phyloP scores from a whole-genome alignment of 1,139 yeast genomes.

The Taphrina wiesneri region DNA sequence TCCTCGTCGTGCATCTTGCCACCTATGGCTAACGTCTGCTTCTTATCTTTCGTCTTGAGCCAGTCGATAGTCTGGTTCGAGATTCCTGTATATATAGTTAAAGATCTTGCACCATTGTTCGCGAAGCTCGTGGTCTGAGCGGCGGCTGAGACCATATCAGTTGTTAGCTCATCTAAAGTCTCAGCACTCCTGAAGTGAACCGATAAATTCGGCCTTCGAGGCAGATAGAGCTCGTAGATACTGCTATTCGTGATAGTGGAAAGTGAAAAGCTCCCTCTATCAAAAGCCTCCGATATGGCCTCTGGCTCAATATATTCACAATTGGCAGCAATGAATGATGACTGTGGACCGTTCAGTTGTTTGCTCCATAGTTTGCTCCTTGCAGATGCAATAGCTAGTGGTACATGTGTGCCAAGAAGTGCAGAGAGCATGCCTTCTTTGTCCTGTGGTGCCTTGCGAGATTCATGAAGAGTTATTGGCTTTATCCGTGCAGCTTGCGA shows the following conservation, averaged over 20 bases:
- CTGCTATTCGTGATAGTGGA: neutral
- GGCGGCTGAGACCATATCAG: neutral
- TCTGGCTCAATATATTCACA: neutral
- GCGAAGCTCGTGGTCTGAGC: neutral
- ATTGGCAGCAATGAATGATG: neutral
- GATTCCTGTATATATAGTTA: conserved; percentile 2
- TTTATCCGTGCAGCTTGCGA: neutral
- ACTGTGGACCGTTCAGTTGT: neutral
- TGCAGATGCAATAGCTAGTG: neutral
- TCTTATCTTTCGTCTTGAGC: neutral
- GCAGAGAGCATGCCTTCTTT: conserved; percentile 6
- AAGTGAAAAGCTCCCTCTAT: neutral
- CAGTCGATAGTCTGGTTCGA: neutral
- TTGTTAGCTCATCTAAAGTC: no score
- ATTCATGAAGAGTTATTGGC: neutral
- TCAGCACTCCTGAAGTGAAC: neutral
- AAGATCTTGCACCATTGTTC: neutral
- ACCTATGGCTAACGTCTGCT: neutral
- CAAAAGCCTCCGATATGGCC: neutral
- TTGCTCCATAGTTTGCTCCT: neutral
- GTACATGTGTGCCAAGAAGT: conserved; percentile 1
- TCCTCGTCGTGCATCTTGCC: neutral
- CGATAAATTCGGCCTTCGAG: no score
- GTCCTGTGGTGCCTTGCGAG: neutral
- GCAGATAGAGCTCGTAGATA: neutral